Base-by-base conservation (phyloP, 2,329 filamentous ascomycete genomes). In the Colletotrichum tabaci region DNA sequence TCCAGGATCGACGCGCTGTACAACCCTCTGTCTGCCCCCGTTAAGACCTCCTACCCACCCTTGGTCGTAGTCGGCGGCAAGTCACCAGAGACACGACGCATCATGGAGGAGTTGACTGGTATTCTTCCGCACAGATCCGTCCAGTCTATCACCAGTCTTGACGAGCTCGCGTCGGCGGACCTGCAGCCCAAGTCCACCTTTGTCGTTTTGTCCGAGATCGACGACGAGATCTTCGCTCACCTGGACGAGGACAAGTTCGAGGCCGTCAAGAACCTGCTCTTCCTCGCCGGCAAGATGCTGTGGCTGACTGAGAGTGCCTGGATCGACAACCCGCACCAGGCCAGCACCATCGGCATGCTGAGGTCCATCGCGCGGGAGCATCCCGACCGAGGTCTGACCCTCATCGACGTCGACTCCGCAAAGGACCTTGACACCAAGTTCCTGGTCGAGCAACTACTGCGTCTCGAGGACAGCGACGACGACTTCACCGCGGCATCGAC, bases 211-310 rank as follows among this genome's bases (percentile, higher is more conserved):
- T 69, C 64, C 3, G 71, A 72, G 58, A 42, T 72, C 16, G 74
- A 77, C 18, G 57, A 67, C 3, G 52, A 67, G 7, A 74, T 82
- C 15, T 74, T 81, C 10, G 74, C 76, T 4, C 79, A 81, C 18
- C 76, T 79, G 55, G 66, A 71, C 38, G 69, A 56, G 30, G 50
- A 16, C 60, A 57, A 47, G 30, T 30, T 67, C 49, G 26, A 62
- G 18, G 57, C 52, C 7, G 35, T 49, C 15, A 52, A 46, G 26
- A 46, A 40, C 9, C 49, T 67, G 1, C 13, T 77, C 52, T 30
- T 35, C 1, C n/a, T 61, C 26, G 68, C 66, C 9, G 56, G 50
- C 1, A 66, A 61, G 18, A 56, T 78, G 5, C 60, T 78, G 16
- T 77, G 75, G 75, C 66, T 75, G 16, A 76, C 76, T 10, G 62